Evolutionary conservation across 164 flowering plant species (phyloP).

Genomic region (Chimonanthus salicifolius): DNA sequence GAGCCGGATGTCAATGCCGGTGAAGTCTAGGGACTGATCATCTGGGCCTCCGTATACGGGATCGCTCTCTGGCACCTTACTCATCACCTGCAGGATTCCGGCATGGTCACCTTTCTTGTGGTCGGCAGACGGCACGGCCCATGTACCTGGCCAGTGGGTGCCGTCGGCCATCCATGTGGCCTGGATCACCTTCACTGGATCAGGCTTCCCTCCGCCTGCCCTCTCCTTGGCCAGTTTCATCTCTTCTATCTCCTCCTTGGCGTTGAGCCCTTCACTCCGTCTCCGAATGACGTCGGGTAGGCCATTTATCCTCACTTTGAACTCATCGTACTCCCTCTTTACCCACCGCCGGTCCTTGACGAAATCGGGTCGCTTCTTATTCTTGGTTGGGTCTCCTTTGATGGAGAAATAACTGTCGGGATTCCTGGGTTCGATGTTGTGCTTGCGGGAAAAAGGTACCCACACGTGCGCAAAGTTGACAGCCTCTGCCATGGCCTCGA

Average conservation of each 20-base stretch:
- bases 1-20: slow-evolving; percentile 33
- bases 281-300: slow-evolving; percentile 52
- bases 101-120: slow-evolving; percentile 79
- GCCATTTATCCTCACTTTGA: slow-evolving; percentile 78
- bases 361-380: slow-evolving; percentile 60
- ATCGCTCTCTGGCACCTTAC: slow-evolving; percentile 23
- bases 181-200: slow-evolving; percentile 26
- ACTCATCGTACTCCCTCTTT: slow-evolving; percentile 81
- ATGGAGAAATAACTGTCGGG: slow-evolving; percentile 60
- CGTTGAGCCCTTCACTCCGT: slow-evolving; percentile 40
- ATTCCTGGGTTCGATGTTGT: slow-evolving; percentile 68
- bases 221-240: slow-evolving; percentile 33
- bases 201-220: slow-evolving; percentile 23
- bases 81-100: slow-evolving; percentile 76
- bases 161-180: slow-evolving; percentile 96
- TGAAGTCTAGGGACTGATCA: slow-evolving; percentile 26
- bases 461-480: slow-evolving; percentile 50
- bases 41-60: slow-evolving; percentile 19
- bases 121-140: slow-evolving; percentile 47
- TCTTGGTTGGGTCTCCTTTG: slow-evolving; percentile 64
- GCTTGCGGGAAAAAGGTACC: slow-evolving; percentile 83
- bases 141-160: slow-evolving; percentile 87
- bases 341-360: slow-evolving; percentile 74
- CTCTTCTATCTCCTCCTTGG: slow-evolving; percentile 48
- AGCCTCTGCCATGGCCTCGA: slow-evolving; percentile 72